These are phyloP conservation scores for Colletotrichum sansevieriae DNA, from an alignment of 2,329 filamentous ascomycete genomes.

Conservation along the genomic window DNA sequence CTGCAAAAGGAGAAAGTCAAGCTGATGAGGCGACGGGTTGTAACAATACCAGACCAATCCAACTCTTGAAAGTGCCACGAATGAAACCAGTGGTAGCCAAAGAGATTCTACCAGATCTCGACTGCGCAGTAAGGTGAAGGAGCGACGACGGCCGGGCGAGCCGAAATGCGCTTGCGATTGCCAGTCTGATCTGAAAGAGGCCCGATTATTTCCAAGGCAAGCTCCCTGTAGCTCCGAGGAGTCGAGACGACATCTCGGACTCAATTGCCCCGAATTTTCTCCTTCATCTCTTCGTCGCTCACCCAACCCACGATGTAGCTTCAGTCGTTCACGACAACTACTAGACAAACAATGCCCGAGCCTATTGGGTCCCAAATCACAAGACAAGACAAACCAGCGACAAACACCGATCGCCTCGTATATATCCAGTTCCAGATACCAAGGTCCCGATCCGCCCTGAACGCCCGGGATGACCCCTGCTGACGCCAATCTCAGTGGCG, in stretches of 20 bases:
- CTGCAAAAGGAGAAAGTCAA: too few species aligned
- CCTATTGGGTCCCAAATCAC: background rate
- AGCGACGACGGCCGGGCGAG: too few species aligned
- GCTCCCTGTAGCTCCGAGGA: background rate
- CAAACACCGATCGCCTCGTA: too few species aligned
- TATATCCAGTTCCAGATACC: background rate
- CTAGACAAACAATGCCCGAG: too few species aligned
- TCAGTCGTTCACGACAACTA: background rate
- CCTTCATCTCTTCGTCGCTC: background rate
- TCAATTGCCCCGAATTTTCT: background rate
- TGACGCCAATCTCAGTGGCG: slow-evolving; percentile 14
- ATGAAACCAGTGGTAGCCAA: too few species aligned
- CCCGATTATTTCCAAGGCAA: background rate
- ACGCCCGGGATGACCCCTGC: background rate
- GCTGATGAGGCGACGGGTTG: too few species aligned
- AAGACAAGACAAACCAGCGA: background rate
- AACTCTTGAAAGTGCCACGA: too few species aligned
- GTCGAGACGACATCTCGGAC: background rate
- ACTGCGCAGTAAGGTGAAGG: too few species aligned
- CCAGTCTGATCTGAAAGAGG: background rate
- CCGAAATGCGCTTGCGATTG: too few species aligned
- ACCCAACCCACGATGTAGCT: background rate
- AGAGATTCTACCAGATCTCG: too few species aligned
- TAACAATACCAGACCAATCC: too few species aligned
- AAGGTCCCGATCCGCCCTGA: background rate